Evolutionary conservation across 2,329 filamentous ascomycete species (phyloP).

Genomic region (Scopulariopsis brevicaulis): DNA sequence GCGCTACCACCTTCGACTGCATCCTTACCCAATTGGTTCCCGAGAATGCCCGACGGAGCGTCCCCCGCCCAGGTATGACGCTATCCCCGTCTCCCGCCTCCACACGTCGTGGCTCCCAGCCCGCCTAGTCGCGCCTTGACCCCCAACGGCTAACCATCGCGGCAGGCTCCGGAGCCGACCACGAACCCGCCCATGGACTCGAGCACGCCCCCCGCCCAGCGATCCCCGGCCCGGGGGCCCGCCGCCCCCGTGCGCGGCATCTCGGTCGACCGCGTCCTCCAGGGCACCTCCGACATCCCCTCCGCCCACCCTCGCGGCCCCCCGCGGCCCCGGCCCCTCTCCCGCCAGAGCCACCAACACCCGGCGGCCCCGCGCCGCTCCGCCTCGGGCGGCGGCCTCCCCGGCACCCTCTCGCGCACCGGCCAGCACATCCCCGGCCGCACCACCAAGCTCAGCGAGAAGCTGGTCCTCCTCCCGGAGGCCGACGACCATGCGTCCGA

Average conservation of each 20-base stretch:
- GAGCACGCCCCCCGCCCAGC: neutral
- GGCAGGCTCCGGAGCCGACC: neutral
- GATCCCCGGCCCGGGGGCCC: neutral
- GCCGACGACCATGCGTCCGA: conserved; percentile 42
- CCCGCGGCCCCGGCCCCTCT: conserved; percentile 34
- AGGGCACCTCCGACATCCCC: conserved; percentile 88
- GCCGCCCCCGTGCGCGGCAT: conserved; percentile 58
- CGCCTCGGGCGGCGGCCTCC: conserved; percentile 19
- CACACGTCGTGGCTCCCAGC: neutral
- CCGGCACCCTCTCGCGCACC: conserved; percentile 24
- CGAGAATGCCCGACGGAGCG: neutral
- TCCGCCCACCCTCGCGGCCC: conserved; percentile 80
- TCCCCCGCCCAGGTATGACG: neutral
- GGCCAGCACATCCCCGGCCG: conserved; percentile 61
- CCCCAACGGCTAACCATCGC: neutral
- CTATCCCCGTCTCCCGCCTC: neutral
- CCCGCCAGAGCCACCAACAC: conserved; percentile 12
- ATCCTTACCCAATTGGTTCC: neutral
- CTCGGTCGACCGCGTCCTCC: conserved; percentile 86
- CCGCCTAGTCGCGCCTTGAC: neutral
- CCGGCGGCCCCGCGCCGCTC: conserved; percentile 14
- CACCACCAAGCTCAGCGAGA: conserved; percentile 91
- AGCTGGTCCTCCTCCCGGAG: conserved; percentile 88
- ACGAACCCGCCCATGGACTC: neutral
- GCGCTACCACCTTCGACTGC: neutral